These are phyloP conservation scores for Ogataea ramenticola DNA, from an alignment of 805 yeast species.

Conservation along the genomic window DNA sequence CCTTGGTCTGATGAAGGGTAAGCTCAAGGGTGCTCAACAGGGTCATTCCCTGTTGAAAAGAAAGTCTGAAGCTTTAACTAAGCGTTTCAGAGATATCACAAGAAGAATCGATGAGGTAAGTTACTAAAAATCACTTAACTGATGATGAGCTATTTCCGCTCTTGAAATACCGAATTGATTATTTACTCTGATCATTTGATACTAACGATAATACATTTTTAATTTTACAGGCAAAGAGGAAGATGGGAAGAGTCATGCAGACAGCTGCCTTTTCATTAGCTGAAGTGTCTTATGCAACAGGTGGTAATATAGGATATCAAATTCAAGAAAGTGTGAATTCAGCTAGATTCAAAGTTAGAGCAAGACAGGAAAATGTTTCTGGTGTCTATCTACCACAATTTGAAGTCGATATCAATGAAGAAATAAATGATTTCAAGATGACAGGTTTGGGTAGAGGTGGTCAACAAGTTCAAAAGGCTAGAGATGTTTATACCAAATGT, in stretches of 20 bases:
- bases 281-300: constrained; percentile 95
- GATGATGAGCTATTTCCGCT: too few relatives aligned
- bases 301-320: constrained; percentile 91
- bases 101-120: constrained; percentile 77
- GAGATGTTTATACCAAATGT: constrained; percentile 86
- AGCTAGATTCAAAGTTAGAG: constrained; percentile 85
- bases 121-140: neutral
- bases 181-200: neutral
- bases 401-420: constrained; percentile 75
- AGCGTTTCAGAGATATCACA: constrained; percentile 93
- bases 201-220: constrained; percentile 4
- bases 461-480: constrained; percentile 93
- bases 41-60: constrained; percentile 92
- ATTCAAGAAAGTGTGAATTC: constrained; percentile 89
- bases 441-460: constrained; percentile 99
- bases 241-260: constrained; percentile 98
- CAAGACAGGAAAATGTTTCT: constrained; percentile 92
- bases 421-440: constrained; percentile 87
- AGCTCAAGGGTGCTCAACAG: constrained; percentile 94
- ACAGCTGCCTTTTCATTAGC: constrained; percentile 96
- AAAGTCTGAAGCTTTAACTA: constrained; percentile 94
- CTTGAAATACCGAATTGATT: too few relatives aligned
- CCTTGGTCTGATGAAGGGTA: constrained; percentile 87
- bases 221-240: constrained; percentile 57
- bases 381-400: constrained; percentile 94